These are phyloP conservation scores for Aaosphaeria arxii DNA, from an alignment of 2,329 filamentous ascomycete species.

Conservation along the genomic window DNA sequence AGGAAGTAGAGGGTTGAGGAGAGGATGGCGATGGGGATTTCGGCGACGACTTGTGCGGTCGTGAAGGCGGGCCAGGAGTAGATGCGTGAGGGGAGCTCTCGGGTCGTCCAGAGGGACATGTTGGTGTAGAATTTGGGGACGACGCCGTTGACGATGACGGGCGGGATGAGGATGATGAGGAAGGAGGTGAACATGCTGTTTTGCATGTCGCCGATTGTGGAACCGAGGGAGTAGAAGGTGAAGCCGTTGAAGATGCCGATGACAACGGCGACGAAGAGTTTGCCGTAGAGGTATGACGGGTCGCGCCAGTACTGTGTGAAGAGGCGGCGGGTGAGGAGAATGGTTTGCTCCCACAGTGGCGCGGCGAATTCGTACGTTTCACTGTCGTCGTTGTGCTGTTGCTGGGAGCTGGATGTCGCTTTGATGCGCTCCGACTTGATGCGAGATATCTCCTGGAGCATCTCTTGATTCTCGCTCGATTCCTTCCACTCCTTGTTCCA, in stretches of 20 bases:
- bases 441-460: slow-evolving; percentile 64
- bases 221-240: slow-evolving; percentile 69
- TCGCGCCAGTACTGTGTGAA: slow-evolving; percentile 75
- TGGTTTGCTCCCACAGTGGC: slow-evolving; percentile 60
- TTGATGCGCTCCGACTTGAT: slow-evolving; percentile 59
- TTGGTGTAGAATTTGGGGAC: slow-evolving; percentile 77
- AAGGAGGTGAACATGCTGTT: slow-evolving; percentile 75
- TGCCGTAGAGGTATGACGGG: slow-evolving; percentile 73
- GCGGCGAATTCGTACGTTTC: slow-evolving; percentile 62
- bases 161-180: slow-evolving; percentile 57
- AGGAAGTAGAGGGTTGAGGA: slow-evolving; percentile 66
- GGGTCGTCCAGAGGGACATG: slow-evolving; percentile 68
- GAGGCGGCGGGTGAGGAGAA: slow-evolving; percentile 65
- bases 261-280: slow-evolving; percentile 69
- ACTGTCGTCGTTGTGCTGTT: neutral
- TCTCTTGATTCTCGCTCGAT: slow-evolving; percentile 58
- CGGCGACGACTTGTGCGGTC: slow-evolving; percentile 68
- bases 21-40: slow-evolving; percentile 69
- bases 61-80: slow-evolving; percentile 77
- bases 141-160: slow-evolving; percentile 69
- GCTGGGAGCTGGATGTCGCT: slow-evolving; percentile 29
- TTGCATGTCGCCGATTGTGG: slow-evolving; percentile 67
- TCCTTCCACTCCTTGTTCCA: slow-evolving; percentile 75
- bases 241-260: slow-evolving; percentile 77
- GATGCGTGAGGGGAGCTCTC: slow-evolving; percentile 71